Conservation (phyloP, 1,139 yeast species). For the Debaryomycetaceae sp. region DNA sequence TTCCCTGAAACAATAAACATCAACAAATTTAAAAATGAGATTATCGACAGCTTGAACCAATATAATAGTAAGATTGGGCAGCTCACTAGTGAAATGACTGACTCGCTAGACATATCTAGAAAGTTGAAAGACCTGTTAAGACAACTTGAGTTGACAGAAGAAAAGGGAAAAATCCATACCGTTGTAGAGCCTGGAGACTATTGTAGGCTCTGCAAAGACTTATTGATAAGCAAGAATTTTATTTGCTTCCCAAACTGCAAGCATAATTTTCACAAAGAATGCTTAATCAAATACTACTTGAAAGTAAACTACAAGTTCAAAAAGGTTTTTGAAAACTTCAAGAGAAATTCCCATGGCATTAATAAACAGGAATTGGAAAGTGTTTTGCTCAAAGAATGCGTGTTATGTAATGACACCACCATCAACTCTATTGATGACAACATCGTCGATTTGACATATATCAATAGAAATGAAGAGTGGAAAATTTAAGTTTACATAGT, state of each 20-base stretch:
- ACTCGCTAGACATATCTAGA: slow-evolving; percentile 62
- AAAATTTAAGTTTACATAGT: slow-evolving; percentile 8
- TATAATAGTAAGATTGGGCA: slow-evolving; percentile 64
- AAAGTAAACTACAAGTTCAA: slow-evolving; percentile 70
- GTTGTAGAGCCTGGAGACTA: slow-evolving; percentile 82
- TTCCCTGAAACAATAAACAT: slow-evolving; percentile 82
- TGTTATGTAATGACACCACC: slow-evolving; percentile 74
- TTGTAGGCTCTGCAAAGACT: slow-evolving; percentile 66
- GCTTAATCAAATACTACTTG: slow-evolving; percentile 59
- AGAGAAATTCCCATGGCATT: slow-evolving; percentile 33
- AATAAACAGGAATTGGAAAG: slow-evolving; percentile 52
- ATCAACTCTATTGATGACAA: slow-evolving; percentile 66
- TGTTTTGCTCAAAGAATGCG: slow-evolving; percentile 64
- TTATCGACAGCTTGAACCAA: slow-evolving; percentile 71
- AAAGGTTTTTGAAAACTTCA: slow-evolving; percentile 56
- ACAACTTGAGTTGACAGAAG: slow-evolving; percentile 45
- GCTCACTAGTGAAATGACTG: slow-evolving; percentile 73
- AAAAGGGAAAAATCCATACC: slow-evolving; percentile 27
- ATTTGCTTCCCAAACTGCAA: slow-evolving; percentile 80
- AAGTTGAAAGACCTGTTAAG: slow-evolving; percentile 59
- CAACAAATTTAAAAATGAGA: slow-evolving; percentile 79
- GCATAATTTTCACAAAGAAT: slow-evolving; percentile 88
- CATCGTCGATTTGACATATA: slow-evolving; percentile 22
- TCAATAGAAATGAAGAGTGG: slow-evolving; percentile 26
- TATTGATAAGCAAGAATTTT: slow-evolving; percentile 71